These are phyloP conservation scores for Tinospora cordifolia DNA, from an alignment of 164 flowering plant species.

Conservation along the genomic window DNA sequence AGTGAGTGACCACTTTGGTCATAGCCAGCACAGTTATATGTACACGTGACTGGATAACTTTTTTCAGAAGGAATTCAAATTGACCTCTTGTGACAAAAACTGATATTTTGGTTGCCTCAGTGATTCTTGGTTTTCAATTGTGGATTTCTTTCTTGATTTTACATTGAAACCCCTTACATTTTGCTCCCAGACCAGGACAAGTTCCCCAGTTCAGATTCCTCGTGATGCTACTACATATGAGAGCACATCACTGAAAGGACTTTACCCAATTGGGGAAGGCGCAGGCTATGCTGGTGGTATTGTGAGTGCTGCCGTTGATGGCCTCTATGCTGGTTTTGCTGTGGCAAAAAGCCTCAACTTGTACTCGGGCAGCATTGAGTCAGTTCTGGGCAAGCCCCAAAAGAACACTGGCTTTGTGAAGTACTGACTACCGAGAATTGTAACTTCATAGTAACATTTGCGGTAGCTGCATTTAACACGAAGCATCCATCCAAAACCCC, in stretches of 20 bases:
- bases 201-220: constrained; percentile 80
- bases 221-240: constrained; percentile 63
- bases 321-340: constrained; percentile 84
- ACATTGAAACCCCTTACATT: neutral
- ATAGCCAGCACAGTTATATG: neutral
- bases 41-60: neutral
- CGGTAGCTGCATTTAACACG: no score
- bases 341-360: constrained; percentile 62
- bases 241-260: constrained; percentile 67
- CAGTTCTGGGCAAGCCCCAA: constrained; percentile 66
- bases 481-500: neutral
- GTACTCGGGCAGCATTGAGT: constrained; percentile 42
- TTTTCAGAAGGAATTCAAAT: neutral
- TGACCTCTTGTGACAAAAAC: neutral
- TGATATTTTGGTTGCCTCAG: neutral
- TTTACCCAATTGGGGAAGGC: constrained; percentile 94
- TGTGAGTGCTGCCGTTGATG: constrained; percentile 97
- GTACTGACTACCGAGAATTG: constrained; percentile 56
- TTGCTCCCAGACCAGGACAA: constrained; percentile 77
- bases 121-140: neutral
- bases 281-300: constrained; percentile 99
- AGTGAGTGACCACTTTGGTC: neutral
- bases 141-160: constrained; percentile 4
- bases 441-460: neutral
- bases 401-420: constrained; percentile 44